phyloP scores from a whole-genome alignment of 495 filamentous ascomycete genomes.

The Hypoxylon intermedium region DNA sequence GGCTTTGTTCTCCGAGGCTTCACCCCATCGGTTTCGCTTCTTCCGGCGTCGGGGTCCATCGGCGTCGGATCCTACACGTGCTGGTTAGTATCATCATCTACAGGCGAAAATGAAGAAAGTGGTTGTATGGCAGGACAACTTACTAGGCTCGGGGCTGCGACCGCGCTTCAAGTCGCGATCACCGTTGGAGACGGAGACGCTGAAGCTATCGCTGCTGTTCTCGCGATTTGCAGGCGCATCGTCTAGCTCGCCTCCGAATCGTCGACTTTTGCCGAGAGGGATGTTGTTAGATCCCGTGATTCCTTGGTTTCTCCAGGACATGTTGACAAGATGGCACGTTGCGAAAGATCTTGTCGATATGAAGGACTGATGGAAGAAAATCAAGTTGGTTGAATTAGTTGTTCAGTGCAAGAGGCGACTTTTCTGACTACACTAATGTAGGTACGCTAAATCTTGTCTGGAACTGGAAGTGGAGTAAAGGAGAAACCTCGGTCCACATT shows the following conservation, averaged over 20 bases:
- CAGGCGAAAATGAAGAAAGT: not conserved
- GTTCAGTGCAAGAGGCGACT: constrained; percentile 13
- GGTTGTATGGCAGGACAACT: constrained; percentile 1
- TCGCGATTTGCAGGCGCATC: constrained; percentile 54
- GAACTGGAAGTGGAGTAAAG: constrained; percentile 28
- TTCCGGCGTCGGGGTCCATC: constrained; percentile 86
- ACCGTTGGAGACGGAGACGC: constrained; percentile 61
- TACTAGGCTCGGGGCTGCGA: constrained; percentile 59
- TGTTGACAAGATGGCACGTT: constrained; percentile 48
- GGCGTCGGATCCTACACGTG: constrained; percentile 56
- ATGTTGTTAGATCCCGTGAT: constrained; percentile 99
- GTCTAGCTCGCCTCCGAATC: constrained; percentile 73
- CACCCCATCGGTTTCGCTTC: constrained; percentile 98
- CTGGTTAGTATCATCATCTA: not conserved
- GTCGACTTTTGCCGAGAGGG: constrained; percentile 85
- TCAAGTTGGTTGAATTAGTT: constrained; percentile 16
- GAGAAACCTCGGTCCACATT: constrained; percentile 1
- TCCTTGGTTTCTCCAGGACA: constrained; percentile 94
- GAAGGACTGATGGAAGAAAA: constrained; percentile 30
- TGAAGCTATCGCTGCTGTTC: constrained; percentile 41
- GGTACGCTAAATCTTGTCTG: constrained; percentile 23
- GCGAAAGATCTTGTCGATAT: constrained; percentile 2
- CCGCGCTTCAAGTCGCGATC: constrained; percentile 76
- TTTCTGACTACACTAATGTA: too few species aligned
- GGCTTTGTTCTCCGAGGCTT: constrained; percentile 95